These are phyloP conservation scores for Coemansia sp. DNA, from an alignment of 192 early-diverging fungal species.

Conservation along the genomic window DNA sequence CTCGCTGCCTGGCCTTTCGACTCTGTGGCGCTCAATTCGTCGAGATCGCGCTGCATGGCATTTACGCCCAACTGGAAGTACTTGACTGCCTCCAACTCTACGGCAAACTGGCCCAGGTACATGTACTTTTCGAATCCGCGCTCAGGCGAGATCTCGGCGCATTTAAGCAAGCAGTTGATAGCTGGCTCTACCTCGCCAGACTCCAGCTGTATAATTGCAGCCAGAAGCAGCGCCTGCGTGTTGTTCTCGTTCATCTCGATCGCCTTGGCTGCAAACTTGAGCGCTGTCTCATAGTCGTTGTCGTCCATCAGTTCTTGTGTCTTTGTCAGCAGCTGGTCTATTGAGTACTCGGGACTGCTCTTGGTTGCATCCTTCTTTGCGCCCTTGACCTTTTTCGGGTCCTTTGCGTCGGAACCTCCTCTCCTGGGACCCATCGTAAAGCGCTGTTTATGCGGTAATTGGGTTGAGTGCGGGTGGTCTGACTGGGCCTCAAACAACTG, in stretches of 20 bases:
- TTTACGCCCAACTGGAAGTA: conserved; percentile 74
- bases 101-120: conserved; percentile 79
- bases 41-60: conserved; percentile 60
- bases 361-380: conserved; percentile 1
- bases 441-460: not conserved
- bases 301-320: conserved; percentile 71
- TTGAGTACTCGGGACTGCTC: conserved; percentile 47
- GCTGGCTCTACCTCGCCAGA: conserved; percentile 66
- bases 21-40: conserved; percentile 14
- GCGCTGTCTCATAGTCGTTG: conserved; percentile 72
- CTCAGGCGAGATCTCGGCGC: conserved; percentile 66
- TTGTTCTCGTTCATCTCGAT: conserved; percentile 62
- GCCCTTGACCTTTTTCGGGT: conserved; percentile 17
- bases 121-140: conserved; percentile 78
- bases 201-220: conserved; percentile 79
- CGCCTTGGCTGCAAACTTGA: conserved; percentile 68
- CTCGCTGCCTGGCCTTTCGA: conserved; percentile 35
- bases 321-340: conserved; percentile 62
- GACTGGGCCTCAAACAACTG: not conserved
- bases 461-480: not conserved
- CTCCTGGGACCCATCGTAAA: conserved; percentile 6
- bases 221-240: conserved; percentile 62
- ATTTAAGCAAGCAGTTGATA: conserved; percentile 55
- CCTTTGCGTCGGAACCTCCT: conserved; percentile 11
- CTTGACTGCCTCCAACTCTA: conserved; percentile 64